Percentiles rank a stretch among this genome's conserved stretches.
phyloP scores from a whole-genome alignment of 208 protist genomes.

The Leishmania arabica region DNA sequence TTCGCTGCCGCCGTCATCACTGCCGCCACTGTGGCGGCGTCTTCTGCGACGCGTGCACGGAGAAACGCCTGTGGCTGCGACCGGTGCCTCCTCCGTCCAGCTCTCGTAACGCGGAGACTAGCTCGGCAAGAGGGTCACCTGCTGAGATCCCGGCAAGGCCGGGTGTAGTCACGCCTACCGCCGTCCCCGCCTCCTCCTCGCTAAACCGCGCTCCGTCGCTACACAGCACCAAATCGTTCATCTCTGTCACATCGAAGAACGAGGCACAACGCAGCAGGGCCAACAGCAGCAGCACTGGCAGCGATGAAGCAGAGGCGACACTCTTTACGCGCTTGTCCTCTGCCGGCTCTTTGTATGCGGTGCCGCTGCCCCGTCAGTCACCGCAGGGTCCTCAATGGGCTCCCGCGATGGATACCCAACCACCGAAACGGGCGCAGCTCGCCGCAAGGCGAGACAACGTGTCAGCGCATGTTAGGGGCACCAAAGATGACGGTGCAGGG shows the following conservation, averaged over 20 bases:
- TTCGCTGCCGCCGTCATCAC: slow-evolving; percentile 49
- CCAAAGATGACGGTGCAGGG: background rate
- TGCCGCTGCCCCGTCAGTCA: no score
- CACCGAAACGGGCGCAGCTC: background rate
- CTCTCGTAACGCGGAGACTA: background rate
- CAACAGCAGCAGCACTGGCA: background rate
- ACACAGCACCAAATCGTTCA: background rate
- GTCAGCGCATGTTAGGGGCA: background rate
- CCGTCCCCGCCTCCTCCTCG: background rate
- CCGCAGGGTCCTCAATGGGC: background rate
- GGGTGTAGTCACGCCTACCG: background rate
- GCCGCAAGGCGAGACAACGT: background rate
- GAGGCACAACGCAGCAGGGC: background rate
- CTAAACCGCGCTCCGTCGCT: background rate
- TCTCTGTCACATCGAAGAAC: background rate
- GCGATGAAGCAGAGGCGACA: background rate
- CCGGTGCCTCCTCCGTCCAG: slow-evolving; percentile 1
- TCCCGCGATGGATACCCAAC: background rate
- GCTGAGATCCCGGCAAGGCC: background rate
- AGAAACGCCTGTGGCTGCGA: slow-evolving; percentile 44
- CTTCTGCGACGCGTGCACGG: slow-evolving; percentile 37
- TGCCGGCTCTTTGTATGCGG: background rate
- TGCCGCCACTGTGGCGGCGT: slow-evolving; percentile 55
- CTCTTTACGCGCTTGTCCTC: background rate
- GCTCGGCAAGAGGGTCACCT: background rate